Percentiles rank a stretch among this genome's conserved stretches.
phyloP scores from a whole-genome alignment of 148 eudicot species.

The Dysphania ambrosioides region DNA sequence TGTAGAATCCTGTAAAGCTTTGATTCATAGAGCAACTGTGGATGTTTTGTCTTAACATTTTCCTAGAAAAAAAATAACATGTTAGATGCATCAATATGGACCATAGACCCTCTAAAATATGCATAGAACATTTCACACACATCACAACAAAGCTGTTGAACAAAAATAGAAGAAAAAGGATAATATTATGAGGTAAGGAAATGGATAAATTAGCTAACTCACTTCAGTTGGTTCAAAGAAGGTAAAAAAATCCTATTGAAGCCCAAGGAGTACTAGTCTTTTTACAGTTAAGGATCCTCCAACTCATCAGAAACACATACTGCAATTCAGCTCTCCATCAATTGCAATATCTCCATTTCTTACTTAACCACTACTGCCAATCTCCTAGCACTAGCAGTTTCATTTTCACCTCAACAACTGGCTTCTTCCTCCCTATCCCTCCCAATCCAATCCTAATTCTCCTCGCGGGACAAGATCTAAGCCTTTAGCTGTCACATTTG shows the following conservation, averaged over 20 bases:
- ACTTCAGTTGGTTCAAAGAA: background rate
- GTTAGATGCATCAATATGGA: background rate
- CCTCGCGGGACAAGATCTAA: background rate
- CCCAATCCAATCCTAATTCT: background rate
- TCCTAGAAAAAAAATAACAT: slow-evolving; percentile 49
- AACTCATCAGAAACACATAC: background rate
- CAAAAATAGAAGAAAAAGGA: background rate
- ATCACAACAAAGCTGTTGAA: background rate
- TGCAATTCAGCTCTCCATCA: too few species aligned
- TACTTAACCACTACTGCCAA: background rate
- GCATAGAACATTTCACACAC: background rate
- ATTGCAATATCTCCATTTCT: background rate
- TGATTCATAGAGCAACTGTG: slow-evolving; percentile 86
- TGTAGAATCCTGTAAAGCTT: slow-evolving; percentile 84
- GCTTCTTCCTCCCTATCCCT: too few species aligned
- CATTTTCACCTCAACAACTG: too few species aligned
- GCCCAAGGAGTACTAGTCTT: background rate
- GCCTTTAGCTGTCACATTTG: background rate
- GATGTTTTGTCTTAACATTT: slow-evolving; percentile 91
- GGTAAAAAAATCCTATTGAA: too few species aligned
- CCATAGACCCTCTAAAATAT: background rate
- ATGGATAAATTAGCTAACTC: background rate
- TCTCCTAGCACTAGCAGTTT: too few species aligned
- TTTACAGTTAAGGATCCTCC: background rate
- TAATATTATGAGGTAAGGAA: background rate